Evolutionary conservation across 2,329 filamentous ascomycete species (phyloP), one percentile per base, ranked within the genome.

Genomic region (Mycosphaerella sp.): DNA sequence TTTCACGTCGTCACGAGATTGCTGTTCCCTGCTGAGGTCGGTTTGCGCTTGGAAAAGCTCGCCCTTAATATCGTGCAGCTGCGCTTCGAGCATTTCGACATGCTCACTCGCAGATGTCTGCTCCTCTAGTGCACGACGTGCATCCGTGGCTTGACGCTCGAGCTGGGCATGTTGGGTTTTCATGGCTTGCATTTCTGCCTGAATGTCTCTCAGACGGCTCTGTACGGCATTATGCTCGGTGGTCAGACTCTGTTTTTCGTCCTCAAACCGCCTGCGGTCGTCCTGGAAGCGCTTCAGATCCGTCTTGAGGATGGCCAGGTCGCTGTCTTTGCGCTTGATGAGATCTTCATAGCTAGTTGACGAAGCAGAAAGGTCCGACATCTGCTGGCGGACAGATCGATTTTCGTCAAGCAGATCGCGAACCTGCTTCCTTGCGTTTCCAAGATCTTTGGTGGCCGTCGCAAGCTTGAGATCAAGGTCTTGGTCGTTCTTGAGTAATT

Each of bases 331-430:
- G 53, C 87, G 85, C 18, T 89, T 81, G 18, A 98, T 86, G 39
- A 97, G 79, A 62, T 97, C 91, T 69, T 98, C 93, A 59, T 95
- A 97, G 64, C 90, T 89, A 0, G 89, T 94, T 0, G 91, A 95
- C 0, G 91, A 96, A 43, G 88, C 84, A 0, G 93, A 93, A 14
- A 98, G 75, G 59, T 95, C 84, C 0, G 86, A 80, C 47, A 98
- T 82, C 63, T 96, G 89, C 61, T 89, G 81, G 48, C 94, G 85
- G 41, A 95, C 81, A 40, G 86, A 82, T 10, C 82, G 80, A 60
- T 95, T 94, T 65, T 98, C 91, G 4, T 85, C 82, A 1, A 82
- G 69, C 1, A 96, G 78, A 16, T 89, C 84, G 46, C 85, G 82
- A 62, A 95, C 83, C 58, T 88, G 84, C 52, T 81, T 78, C 66